phyloP scores from a whole-genome alignment of 306 rosid species.

The Lathyrus aphaca region DNA sequence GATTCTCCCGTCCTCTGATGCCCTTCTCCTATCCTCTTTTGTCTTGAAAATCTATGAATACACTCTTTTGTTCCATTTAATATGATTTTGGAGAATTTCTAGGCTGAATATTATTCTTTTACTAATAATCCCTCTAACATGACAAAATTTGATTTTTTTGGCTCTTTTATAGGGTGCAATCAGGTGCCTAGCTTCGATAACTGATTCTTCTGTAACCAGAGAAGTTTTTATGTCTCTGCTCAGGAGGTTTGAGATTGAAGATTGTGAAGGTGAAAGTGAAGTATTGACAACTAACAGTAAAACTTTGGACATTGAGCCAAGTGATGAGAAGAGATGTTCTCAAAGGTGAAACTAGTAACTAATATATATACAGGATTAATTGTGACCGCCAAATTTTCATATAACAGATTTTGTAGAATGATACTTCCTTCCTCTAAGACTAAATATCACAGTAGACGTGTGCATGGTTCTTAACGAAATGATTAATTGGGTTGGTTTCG shows the following conservation, averaged over 20 bases:
- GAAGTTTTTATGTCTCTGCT: slow-evolving; percentile 58
- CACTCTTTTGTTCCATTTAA: slow-evolving; percentile 11
- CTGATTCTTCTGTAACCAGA: slow-evolving; percentile 69
- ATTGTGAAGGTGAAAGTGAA: slow-evolving; percentile 50
- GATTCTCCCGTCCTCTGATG: slow-evolving; percentile 5
- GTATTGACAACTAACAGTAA: slow-evolving; percentile 38
- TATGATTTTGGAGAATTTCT: slow-evolving; percentile 22
- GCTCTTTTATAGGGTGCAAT: slow-evolving; percentile 70
- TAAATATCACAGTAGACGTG: no score
- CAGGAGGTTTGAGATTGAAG: slow-evolving; percentile 55
- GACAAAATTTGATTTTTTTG: slow-evolving; percentile 8
- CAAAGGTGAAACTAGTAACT: slow-evolving; percentile 52
- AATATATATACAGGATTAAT: slow-evolving; percentile 1
- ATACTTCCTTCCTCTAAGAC: background rate
- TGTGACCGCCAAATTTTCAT: slow-evolving; percentile 1
- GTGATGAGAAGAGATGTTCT: slow-evolving; percentile 52
- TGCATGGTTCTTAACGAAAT: no score
- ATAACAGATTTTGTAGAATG: background rate
- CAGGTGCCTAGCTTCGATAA: slow-evolving; percentile 80
- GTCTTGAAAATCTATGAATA: slow-evolving; percentile 11
- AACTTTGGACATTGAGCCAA: slow-evolving; percentile 41
- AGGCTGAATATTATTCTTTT: background rate
- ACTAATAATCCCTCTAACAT: slow-evolving; percentile 1
- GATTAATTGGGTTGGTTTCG: no score
- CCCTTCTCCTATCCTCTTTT: slow-evolving; percentile 21